Conservation (phyloP, 2,329 filamentous ascomycete species). For the Xylaria sp. region DNA sequence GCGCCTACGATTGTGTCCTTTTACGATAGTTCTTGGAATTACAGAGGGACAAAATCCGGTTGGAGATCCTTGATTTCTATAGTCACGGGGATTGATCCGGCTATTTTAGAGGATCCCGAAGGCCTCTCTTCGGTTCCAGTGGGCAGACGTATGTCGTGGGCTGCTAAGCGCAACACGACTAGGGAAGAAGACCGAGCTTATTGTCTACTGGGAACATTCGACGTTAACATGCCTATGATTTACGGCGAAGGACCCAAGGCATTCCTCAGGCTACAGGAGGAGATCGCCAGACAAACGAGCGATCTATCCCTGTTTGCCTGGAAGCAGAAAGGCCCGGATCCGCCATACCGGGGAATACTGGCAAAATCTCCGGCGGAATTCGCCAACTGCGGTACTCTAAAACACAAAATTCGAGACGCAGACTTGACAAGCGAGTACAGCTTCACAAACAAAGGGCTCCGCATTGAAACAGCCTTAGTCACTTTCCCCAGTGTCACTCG, state of each 20-base stretch:
- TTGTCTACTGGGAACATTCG: conserved; percentile 23
- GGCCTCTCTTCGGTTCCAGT: conserved; percentile 1
- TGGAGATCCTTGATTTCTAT: background rate
- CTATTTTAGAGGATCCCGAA: background rate
- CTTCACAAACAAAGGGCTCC: conserved; percentile 7
- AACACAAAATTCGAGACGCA: conserved; percentile 4
- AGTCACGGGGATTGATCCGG: background rate
- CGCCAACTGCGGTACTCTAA: background rate
- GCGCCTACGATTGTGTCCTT: conserved; percentile 7
- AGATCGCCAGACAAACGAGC: conserved; percentile 9
- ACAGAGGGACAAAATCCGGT: background rate
- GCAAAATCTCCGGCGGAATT: conserved; percentile 1
- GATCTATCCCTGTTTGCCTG: conserved; percentile 23
- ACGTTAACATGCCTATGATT: conserved; percentile 19
- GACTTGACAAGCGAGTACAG: conserved; percentile 8
- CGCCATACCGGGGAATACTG: conserved; percentile 4
- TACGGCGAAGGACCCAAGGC: conserved; percentile 23
- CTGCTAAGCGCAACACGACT: conserved; percentile 15
- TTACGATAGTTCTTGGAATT: conserved; percentile 20
- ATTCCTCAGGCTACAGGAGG: conserved; percentile 18
- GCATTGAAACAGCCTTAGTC: background rate
- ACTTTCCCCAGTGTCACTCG: background rate
- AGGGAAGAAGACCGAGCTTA: conserved; percentile 24
- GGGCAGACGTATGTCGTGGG: conserved; percentile 23
- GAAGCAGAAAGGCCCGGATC: background rate